phyloP scores from a whole-genome alignment of 495 filamentous ascomycete species.

The Lasiosphaeriaceae sp. region DNA sequence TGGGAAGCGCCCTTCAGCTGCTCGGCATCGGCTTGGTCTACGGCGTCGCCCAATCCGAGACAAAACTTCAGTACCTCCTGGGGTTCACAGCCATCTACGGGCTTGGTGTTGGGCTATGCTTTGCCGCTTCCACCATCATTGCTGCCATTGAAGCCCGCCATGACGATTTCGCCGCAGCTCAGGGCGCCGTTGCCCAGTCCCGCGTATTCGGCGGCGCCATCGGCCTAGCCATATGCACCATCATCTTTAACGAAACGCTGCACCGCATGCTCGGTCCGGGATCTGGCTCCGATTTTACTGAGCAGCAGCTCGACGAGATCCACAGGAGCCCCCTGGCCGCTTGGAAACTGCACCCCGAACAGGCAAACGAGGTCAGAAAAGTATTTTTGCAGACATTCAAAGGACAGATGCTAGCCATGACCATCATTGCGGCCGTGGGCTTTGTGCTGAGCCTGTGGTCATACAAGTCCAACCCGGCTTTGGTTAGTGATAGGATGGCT shows the following conservation, averaged over 20 bases:
- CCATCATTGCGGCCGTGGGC: constrained; percentile 22
- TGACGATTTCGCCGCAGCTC: constrained; percentile 49
- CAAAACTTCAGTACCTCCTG: constrained; percentile 35
- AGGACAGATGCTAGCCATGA: constrained; percentile 25
- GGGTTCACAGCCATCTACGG: constrained; percentile 54
- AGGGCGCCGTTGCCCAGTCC: constrained; percentile 52
- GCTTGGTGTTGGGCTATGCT: constrained; percentile 48
- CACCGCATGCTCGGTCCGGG: constrained; percentile 7
- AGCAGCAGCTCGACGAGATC: constrained; percentile 12
- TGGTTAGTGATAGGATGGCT: constrained; percentile 18
- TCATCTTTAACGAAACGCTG: constrained; percentile 35
- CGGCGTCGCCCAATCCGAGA: constrained; percentile 20
- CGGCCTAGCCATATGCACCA: constrained; percentile 46
- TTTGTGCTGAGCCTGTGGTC: constrained; percentile 26
- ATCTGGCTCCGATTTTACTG: constrained; percentile 19
- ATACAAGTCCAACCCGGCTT: constrained; percentile 14
- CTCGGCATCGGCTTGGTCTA: constrained; percentile 49
- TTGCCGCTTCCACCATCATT: constrained; percentile 49
- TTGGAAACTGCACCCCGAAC: constrained; percentile 1
- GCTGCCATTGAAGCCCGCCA: constrained; percentile 44
- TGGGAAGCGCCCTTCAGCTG: constrained; percentile 47
- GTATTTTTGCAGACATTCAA: constrained; percentile 22
- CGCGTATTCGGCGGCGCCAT: constrained; percentile 56
- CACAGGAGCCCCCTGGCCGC: constrained; percentile 17
- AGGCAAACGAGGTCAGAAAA: constrained; percentile 4